A percentile compares a stretch with the other conserved stretches of the same genome.
Conservation (phyloP, 2,329 filamentous ascomycete species). For the Lachnellula suecica region DNA sequence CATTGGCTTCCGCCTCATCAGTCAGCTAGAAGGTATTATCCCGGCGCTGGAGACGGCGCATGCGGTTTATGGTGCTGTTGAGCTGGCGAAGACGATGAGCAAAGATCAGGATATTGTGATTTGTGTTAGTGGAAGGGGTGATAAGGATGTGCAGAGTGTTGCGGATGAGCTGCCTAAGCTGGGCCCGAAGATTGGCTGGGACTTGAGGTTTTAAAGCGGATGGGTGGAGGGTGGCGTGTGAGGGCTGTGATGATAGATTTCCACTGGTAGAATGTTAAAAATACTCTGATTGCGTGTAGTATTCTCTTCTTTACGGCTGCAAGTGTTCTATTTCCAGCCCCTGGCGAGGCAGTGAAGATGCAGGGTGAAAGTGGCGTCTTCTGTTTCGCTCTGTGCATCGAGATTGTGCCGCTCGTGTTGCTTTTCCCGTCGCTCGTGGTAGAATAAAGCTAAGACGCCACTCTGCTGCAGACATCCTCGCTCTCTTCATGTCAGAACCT, state of each 20-base stretch:
- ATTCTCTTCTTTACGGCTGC: too few species aligned
- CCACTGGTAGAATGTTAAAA: too few species aligned
- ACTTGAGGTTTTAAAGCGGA: conserved; percentile 61
- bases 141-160: conserved; percentile 98
- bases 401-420: not conserved
- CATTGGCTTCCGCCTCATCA: conserved; percentile 79
- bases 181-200: conserved; percentile 83
- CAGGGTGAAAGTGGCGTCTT: too few species aligned
- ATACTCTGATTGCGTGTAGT: too few species aligned
- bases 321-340: too few species aligned
- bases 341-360: too few species aligned
- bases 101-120: conserved; percentile 90
- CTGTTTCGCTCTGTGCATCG: not conserved
- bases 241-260: not conserved
- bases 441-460: not conserved
- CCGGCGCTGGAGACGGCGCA: conserved; percentile 93
- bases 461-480: too few species aligned
- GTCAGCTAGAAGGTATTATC: conserved; percentile 92
- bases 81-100: conserved; percentile 89
- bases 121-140: conserved; percentile 87
- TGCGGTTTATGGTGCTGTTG: conserved; percentile 83
- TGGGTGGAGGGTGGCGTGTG: too few species aligned
- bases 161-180: conserved; percentile 88
- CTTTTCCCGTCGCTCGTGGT: not conserved
- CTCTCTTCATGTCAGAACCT: too few species aligned